phyloP scores from a whole-genome alignment of 140 eudicot species.

The Anethum foeniculum region DNA sequence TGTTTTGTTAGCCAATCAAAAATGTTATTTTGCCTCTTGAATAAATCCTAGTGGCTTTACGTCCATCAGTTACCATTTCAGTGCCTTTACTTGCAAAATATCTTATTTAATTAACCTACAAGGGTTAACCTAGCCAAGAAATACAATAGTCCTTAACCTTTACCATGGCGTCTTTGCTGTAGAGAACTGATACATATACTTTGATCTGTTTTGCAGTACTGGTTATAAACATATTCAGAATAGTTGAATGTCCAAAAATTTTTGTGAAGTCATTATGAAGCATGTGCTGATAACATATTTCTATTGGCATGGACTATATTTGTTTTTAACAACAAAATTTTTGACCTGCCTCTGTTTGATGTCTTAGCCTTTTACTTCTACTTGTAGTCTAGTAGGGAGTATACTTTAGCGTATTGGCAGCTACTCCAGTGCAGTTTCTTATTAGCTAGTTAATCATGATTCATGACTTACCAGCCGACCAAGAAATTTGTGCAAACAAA shows the following conservation, averaged over 20 bases:
- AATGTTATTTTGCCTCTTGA: neutral
- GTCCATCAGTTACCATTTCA: neutral
- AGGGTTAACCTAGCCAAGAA: neutral
- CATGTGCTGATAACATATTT: neutral
- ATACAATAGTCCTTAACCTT: neutral
- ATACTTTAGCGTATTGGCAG: neutral
- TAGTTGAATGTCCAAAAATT: neutral
- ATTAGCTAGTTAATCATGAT: neutral
- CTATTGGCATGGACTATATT: neutral
- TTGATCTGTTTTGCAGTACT: neutral
- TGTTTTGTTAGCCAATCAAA: neutral
- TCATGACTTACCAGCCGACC: neutral
- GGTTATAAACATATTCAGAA: neutral
- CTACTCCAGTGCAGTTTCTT: neutral
- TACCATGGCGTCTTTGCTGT: neutral
- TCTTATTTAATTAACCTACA: neutral
- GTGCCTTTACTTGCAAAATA: neutral
- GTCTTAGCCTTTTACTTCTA: neutral
- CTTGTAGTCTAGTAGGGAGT: neutral
- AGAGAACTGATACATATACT: neutral
- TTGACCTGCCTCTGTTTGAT: neutral
- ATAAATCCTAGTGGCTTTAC: neutral
- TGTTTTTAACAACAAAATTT: neutral
- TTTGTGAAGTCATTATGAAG: neutral
- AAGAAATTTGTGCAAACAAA: neutral